Evolutionary conservation across 164 flowering plant species (phyloP), one percentile per base, ranked within the genome.

Genomic region (Kalanchoe fedtschenkoi): DNA sequence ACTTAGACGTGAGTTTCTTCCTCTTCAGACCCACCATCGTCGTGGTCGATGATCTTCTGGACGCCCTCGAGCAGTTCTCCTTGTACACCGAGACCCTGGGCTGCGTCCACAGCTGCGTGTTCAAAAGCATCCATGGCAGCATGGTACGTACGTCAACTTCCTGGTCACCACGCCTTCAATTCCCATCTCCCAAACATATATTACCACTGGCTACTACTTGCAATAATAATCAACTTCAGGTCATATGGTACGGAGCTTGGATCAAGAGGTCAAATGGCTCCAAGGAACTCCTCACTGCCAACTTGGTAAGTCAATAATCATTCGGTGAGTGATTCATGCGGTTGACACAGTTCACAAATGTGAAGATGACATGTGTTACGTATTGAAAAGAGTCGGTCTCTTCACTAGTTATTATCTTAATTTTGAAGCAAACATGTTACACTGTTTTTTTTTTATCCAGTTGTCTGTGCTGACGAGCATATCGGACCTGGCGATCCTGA

Each of bases 221-320:
- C 26, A 19, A 5, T 33, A 24, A 37, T 55, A 22, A 22, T 22
- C 34, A 21, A 39, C 58, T 69, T 58, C 75, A 84, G 89, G 67
- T 82, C 33, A 60, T 84, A 63, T 84, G 89, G 89, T 84, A 77
- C 66, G 89, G 85, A 63, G 85, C 82, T 51, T 84, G 89, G 89
- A 70, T 71, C 72, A 84, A 80, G 71, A 72, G 70, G 61, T 72
- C 75, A 6, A 38, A 58, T 56, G 72, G 79, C 39, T 62, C 76
- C 42, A 76, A 64, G 65, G 68, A 76, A 67, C 34, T 65, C 3
- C 70, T 82, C 5, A 54, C 44, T 47, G 66, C 65, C 14, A 66
- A 74, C 34, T 73, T 84, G 46, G 89, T 84, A 72, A 84, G 80
- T 29, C n/a, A 4, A 10, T 16, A 28, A 11, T 29, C 59, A 28